Evolutionary conservation across 371 early-diverging fungal genomes (phyloP), one percentile per base, ranked within the genome.

Genomic region (Actinomucor elegans): DNA sequence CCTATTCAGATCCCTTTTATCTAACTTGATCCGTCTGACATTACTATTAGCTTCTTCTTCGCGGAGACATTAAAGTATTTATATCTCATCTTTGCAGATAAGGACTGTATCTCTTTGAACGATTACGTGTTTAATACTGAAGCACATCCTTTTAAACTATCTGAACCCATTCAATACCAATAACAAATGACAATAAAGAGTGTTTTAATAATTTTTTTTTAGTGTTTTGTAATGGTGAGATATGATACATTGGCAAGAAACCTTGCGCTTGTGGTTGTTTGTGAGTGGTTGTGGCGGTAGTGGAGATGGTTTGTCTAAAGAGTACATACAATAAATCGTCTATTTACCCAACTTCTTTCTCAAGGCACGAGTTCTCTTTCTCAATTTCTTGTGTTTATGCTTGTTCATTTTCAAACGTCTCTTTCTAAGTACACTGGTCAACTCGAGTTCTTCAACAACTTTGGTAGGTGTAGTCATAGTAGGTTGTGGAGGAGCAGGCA

Each of bases 61-160:
- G 91, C 88, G 0, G 94, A 96, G 59, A 94, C 95, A 2, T 74
- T 96, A 36, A 96, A 96, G 67, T 96, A 95, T 58, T 74, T 94
- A 15, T 95, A 92, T 69, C 69, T 94, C 48, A 77, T 91, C 21
- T 95, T 95, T 68, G 71, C 73, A 18, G 79, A 83, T 27, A 60
- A 69, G 21, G 64, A 68, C 8, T 40, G 79, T 17, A 53, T 87
- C 3, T 77, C 88, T 12, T 68, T 93, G 47, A 81, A 88, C 52
- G 65, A 88, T 48, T 91, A 74, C 46, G 83, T 93, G 8, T 76
- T 88, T 34, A 92, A 82, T 32, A 90, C 93, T 0, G 90, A 90
- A 57, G 92, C 88, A 0, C 93, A 93, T 65, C 87, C 90, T 28
- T 68, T 84, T 29, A 69, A 52, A 36, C 15, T 69, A 18, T 33